Conservation (phyloP, 1,139 yeast genomes). For the Pichia terricola region DNA sequence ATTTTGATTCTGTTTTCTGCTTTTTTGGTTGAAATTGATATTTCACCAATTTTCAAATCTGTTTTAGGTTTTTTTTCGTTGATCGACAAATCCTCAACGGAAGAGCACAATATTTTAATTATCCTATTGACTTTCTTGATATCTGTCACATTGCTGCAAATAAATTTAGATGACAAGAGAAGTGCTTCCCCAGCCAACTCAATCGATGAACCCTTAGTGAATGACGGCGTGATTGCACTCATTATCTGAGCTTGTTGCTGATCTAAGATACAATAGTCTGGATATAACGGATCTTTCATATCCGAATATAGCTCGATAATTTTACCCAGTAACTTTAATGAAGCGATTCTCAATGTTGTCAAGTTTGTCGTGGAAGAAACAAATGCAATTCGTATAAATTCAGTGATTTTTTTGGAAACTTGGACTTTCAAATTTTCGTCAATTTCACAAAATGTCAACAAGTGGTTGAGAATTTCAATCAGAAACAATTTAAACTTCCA, state of each 20-base stretch:
- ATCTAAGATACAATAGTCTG: constrained; percentile 64
- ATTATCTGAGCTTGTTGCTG: constrained; percentile 94
- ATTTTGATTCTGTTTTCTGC: constrained; percentile 60
- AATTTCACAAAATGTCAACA: constrained; percentile 36
- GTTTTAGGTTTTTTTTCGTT: constrained; percentile 11
- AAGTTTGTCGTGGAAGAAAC: constrained; percentile 73
- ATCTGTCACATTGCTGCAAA: constrained; percentile 44
- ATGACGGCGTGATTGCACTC: constrained; percentile 87
- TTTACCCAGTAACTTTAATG: constrained; percentile 59
- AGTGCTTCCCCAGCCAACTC: constrained; percentile 72
- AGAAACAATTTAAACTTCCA: constrained; percentile 65
- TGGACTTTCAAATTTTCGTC: constrained; percentile 33
- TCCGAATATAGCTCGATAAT: constrained; percentile 38
- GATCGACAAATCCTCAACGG: constrained; percentile 53
- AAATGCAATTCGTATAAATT: constrained; percentile 73
- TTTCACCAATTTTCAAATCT: constrained; percentile 30
- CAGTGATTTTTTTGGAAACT: constrained; percentile 50
- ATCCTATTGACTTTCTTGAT: constrained; percentile 48
- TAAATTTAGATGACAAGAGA: constrained; percentile 68
- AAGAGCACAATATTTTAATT: constrained; percentile 52
- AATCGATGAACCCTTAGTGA: constrained; percentile 63
- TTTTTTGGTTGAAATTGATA: constrained; percentile 29
- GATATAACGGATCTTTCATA: constrained; percentile 64
- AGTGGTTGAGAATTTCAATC: constrained; percentile 44
- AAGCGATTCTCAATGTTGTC: constrained; percentile 49